These are phyloP conservation scores for Neurospora sp. DNA, from an alignment of 495 filamentous ascomycete genomes.

Conservation along the genomic window DNA sequence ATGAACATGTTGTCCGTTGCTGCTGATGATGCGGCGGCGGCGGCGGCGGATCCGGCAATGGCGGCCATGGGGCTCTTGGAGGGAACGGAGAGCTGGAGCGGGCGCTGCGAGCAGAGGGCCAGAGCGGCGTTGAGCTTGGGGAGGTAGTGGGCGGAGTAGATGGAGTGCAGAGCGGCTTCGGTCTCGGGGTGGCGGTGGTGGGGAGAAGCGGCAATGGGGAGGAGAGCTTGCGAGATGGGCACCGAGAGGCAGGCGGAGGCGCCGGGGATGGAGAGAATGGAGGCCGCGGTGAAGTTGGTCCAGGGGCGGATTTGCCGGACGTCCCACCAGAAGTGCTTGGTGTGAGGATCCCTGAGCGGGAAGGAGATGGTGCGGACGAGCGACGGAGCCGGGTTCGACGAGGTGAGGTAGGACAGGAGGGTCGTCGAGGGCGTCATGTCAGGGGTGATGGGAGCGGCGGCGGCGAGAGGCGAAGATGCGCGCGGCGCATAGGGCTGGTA, in stretches of 20 bases:
- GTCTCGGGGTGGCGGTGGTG: slow-evolving; percentile 65
- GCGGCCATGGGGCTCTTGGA: slow-evolving; percentile 37
- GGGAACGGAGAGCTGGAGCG: slow-evolving; percentile 49
- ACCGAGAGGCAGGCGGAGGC: slow-evolving; percentile 66
- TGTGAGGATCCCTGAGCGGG: slow-evolving; percentile 54
- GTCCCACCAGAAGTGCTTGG: slow-evolving; percentile 91
- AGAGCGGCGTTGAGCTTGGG: slow-evolving; percentile 72
- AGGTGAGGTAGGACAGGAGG: slow-evolving; percentile 67
- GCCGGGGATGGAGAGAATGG: slow-evolving; percentile 62
- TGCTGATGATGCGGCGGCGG: slow-evolving; percentile 39
- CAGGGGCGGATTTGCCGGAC: slow-evolving; percentile 77
- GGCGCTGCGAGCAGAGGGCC: slow-evolving; percentile 52
- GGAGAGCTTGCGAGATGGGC: slow-evolving; percentile 51
- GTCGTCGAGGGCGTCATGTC: slow-evolving; percentile 51
- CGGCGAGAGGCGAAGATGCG: slow-evolving; percentile 40
- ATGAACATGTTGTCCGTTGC: slow-evolving; percentile 63
- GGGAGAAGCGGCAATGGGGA: too few relatives aligned
- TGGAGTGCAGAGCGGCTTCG: slow-evolving; percentile 56
- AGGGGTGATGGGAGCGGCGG: slow-evolving; percentile 28
- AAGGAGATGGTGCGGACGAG: slow-evolving; percentile 74
- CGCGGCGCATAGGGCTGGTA: slow-evolving; percentile 34
- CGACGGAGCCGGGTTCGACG: slow-evolving; percentile 64
- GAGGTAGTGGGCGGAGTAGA: slow-evolving; percentile 61
- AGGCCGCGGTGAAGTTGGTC: slow-evolving; percentile 61
- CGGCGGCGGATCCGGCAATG: slow-evolving; percentile 23